These are phyloP conservation scores for Leccinum obscurum DNA, from an alignment of 768 basidiomycete species.

Conservation along the genomic window DNA sequence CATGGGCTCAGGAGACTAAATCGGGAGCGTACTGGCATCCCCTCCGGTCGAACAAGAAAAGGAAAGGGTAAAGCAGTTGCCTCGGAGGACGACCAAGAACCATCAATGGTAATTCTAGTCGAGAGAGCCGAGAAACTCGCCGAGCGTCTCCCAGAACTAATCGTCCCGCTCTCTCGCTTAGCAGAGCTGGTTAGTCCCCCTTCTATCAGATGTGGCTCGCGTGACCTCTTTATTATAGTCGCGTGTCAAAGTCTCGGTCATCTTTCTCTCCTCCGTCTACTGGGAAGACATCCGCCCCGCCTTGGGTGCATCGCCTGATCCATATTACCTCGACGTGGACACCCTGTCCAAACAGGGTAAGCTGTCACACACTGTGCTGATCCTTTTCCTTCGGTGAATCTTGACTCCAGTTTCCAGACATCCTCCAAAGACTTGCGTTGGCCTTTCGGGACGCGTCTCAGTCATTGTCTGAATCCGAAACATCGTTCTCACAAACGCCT, in stretches of 20 bases:
- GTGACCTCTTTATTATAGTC: conserved; percentile 45
- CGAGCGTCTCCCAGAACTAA: conserved; percentile 59
- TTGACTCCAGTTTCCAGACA: conserved; percentile 24
- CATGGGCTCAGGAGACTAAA: conserved; percentile 54
- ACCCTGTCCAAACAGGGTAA: conserved; percentile 58
- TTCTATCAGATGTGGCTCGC: conserved; percentile 1
- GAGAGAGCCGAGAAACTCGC: conserved; percentile 69
- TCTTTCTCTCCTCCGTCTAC: conserved; percentile 61
- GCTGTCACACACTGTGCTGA: conserved; percentile 11
- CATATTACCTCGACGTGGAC: conserved; percentile 61
- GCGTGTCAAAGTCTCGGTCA: conserved; percentile 53
- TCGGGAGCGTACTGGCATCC: conserved; percentile 17
- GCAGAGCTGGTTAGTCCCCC: conserved; percentile 59
- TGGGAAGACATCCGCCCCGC: conserved; percentile 77
- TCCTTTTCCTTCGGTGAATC: not conserved
- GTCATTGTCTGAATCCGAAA: not conserved
- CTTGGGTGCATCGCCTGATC: conserved; percentile 69
- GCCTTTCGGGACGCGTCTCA: conserved; percentile 34
- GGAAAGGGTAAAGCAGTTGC: conserved; percentile 32
- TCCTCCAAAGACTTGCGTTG: conserved; percentile 38
- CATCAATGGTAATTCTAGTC: conserved; percentile 56
- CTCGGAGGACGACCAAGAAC: conserved; percentile 16
- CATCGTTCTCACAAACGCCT: conserved; percentile 3
- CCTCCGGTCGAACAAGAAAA: conserved; percentile 29
- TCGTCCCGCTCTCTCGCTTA: conserved; percentile 71